Conservation (phyloP, 257 asterid species). For the Phtheirospermum japonicum region DNA sequence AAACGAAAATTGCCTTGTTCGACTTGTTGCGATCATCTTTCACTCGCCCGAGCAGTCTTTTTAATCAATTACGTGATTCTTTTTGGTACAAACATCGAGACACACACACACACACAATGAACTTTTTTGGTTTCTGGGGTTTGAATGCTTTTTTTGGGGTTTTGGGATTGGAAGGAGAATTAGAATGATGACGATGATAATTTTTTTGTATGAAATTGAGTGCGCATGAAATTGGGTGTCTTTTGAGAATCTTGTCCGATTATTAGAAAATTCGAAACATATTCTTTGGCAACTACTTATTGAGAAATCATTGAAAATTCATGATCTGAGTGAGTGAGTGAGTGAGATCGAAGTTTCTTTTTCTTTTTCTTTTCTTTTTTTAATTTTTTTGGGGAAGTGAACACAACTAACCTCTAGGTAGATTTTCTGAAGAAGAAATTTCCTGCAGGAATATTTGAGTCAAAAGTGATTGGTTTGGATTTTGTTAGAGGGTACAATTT, state of each 20-base stretch:
- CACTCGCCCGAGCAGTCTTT: slow-evolving; percentile 27
- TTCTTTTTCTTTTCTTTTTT: too few relatives aligned
- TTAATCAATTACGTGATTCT: too few relatives aligned
- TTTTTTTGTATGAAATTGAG: slow-evolving; percentile 34
- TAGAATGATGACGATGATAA: not conserved
- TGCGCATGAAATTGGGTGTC: slow-evolving; percentile 38
- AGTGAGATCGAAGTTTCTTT: too few relatives aligned
- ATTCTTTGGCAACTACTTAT: slow-evolving; percentile 29
- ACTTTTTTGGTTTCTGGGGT: slow-evolving; percentile 29
- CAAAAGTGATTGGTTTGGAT: slow-evolving; percentile 41
- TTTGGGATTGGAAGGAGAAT: slow-evolving; percentile 30
- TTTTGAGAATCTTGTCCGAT: slow-evolving; percentile 40
- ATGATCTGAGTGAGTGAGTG: too few relatives aligned
- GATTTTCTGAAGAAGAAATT: slow-evolving; percentile 27
- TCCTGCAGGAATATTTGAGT: slow-evolving; percentile 25
- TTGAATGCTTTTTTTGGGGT: slow-evolving; percentile 35
- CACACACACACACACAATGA: too few relatives aligned
- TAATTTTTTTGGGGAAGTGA: not conserved
- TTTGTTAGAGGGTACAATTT: slow-evolving; percentile 26
- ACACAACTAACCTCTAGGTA: slow-evolving; percentile 35
- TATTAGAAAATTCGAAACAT: slow-evolving; percentile 11
- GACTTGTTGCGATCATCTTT: slow-evolving; percentile 29
- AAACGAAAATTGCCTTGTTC: slow-evolving; percentile 9
- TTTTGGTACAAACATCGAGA: slow-evolving; percentile 40
- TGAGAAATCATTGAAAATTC: slow-evolving; percentile 10